phyloP scores from a whole-genome alignment of 2,329 filamentous ascomycete genomes.

The Leptographium lundbergii region DNA sequence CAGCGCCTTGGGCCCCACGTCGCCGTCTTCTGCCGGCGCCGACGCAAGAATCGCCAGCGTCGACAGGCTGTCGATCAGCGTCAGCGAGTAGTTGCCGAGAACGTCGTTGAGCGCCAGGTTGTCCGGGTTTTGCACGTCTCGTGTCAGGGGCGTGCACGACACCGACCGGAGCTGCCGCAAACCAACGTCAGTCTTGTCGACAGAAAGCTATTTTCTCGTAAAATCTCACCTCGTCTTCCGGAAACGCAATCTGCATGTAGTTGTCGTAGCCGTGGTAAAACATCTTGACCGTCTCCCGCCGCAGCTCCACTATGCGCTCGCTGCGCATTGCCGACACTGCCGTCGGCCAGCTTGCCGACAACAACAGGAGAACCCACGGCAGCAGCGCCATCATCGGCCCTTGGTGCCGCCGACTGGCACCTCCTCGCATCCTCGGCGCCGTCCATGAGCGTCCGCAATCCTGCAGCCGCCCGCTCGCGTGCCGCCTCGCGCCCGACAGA shows the following conservation, averaged over 20 bases:
- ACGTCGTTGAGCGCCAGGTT: constrained; percentile 90
- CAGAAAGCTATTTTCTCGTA: neutral
- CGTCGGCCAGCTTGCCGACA: constrained; percentile 27
- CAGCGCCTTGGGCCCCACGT: constrained; percentile 48
- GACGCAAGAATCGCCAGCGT: constrained; percentile 88
- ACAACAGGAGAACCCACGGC: constrained; percentile 8
- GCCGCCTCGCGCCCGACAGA: constrained; percentile 22
- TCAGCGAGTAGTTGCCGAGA: constrained; percentile 91
- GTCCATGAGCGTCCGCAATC: neutral
- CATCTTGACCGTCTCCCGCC: constrained; percentile 57
- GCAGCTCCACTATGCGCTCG: constrained; percentile 40
- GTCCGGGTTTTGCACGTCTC: constrained; percentile 65
- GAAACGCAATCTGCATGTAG: constrained; percentile 89
- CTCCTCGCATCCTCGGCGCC: neutral
- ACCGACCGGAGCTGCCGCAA: constrained; percentile 62
- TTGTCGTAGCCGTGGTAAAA: constrained; percentile 96
- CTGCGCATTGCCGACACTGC: constrained; percentile 37
- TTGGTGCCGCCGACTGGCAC: too few relatives aligned
- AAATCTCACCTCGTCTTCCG: constrained; percentile 69
- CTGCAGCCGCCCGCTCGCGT: neutral
- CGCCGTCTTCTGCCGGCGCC: constrained; percentile 42
- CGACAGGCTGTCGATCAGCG: constrained; percentile 87
- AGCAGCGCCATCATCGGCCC: too few relatives aligned
- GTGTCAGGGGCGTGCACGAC: constrained; percentile 69
- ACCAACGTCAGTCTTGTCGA: neutral